Base-by-base conservation (phyloP, 257 asterid species). In the Eustoma russellianum region DNA sequence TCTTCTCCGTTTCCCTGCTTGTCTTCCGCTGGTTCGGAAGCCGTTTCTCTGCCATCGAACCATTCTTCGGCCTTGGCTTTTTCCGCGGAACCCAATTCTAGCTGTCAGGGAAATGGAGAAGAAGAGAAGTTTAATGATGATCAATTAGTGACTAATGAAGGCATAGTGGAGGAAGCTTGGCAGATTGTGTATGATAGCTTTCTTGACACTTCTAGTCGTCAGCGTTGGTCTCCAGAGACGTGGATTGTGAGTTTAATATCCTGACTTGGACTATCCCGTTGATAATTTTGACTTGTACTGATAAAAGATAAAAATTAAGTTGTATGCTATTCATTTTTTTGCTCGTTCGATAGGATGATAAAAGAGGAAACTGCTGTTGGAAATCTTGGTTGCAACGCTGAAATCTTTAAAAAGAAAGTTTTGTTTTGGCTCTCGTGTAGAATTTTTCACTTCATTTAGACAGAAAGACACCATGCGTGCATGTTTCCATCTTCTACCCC, bases 81-180 rank as follows among this genome's bases (percentile, higher is more conserved):
- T 15, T 34, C 18, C 49, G 33, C 45, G 14, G 64, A 68, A 43
- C 30, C 71, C 13, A 54, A 68, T 33, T 30, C 55, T n/a, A 66
- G 55, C 53, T 91, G 98, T 62, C 83, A 67, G 9, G 93, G 77
- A 53, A 85, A 80, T 13, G 82, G 46, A 33, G 64, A 69, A 17
- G 74, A 64, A 50, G 77, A 53, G 66, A 57, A 56, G 35, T 28
- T 52, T 59, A 33, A 60, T 19, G 40, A 64, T 12, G 38, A 63
- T 49, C 66, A 69, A 41, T 55, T 38, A 54, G 86, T 68, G 74
- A 79, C 88, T 69, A 83, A 91, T 59, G 90, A 82, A 70, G 82
- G 76, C 64, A 73, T 91, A 44, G 98, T 87, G 59, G 85, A 81
- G 58, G 98, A 91, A 73, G 97, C 95, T 12, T 91, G 98, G 98